Percentiles rank a stretch among this genome's conserved stretches.
Conservation (phyloP, 805 yeast species). For the Wickerhamiella sorbophila region DNA sequence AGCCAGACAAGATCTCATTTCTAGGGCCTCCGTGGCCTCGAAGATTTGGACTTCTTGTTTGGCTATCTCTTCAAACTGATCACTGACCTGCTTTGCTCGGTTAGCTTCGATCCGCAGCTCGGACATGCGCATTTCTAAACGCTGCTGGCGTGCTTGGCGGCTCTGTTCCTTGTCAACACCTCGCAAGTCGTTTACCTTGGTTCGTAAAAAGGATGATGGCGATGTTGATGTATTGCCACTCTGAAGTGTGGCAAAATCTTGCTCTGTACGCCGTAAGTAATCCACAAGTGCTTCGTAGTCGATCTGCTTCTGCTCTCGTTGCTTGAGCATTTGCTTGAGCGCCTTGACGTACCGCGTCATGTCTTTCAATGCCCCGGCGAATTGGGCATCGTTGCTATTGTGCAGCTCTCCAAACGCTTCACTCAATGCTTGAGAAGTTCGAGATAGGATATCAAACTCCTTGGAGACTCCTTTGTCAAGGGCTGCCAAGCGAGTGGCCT, state of each 20-base stretch:
- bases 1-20: conserved; percentile 55
- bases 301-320: conserved; percentile 80
- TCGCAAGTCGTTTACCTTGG: conserved; percentile 45
- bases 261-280: conserved; percentile 55
- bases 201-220: conserved; percentile 38
- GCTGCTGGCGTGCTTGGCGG: conserved; percentile 37
- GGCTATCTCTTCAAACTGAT: conserved; percentile 42
- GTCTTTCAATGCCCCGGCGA: conserved; percentile 70
- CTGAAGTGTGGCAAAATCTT: conserved; percentile 44
- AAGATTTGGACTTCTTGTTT: conserved; percentile 48
- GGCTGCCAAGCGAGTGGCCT: conserved; percentile 50
- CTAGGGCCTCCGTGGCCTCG: conserved; percentile 66
- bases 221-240: conserved; percentile 29
- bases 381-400: conserved; percentile 56
- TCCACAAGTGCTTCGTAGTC: conserved; percentile 80
- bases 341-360: conserved; percentile 66
- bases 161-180: conserved; percentile 48
- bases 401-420: conserved; percentile 32
- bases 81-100: conserved; percentile 36
- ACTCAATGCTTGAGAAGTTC: conserved; percentile 33
- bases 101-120: conserved; percentile 38
- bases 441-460: conserved; percentile 33
- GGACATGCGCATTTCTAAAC: conserved; percentile 36
- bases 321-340: conserved; percentile 53
- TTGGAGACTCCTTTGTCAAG: conserved; percentile 32